A percentile compares a stretch with the other conserved stretches of the same genome.
Evolutionary conservation across 306 rosid genomes (phyloP).

Genomic region (Quercus gilva): DNA sequence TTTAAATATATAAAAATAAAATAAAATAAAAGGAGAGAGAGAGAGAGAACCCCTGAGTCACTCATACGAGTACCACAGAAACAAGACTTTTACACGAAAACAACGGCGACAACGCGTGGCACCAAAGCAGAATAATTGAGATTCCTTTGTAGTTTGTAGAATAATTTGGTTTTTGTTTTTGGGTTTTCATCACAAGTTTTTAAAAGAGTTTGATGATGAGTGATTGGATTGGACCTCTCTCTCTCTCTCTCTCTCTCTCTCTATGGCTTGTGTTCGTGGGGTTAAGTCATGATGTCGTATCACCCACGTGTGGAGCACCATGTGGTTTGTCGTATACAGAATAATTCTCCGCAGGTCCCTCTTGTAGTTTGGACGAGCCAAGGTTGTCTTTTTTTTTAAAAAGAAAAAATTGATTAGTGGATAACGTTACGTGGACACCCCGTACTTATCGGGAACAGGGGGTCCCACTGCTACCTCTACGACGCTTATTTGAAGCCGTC

Average conservation of each 20-base stretch:
- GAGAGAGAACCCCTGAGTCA: no score
- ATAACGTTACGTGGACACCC: constrained; percentile 25
- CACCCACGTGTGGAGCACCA: background rate
- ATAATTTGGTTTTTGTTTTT: no score
- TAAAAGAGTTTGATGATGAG: no score
- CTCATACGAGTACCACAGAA: background rate
- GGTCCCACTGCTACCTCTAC: background rate
- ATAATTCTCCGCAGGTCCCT: background rate
- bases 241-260: no score
- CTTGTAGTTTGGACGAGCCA: background rate
- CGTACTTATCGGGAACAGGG: background rate
- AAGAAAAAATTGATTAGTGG: background rate
- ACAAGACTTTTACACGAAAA: constrained; percentile 37
- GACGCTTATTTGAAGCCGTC: constrained; percentile 31
- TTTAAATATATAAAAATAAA: background rate
- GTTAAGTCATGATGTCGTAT: background rate
- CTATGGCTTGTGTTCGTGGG: background rate
- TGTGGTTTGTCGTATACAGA: constrained; percentile 14
- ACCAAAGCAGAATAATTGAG: constrained; percentile 18
- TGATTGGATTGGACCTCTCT: no score
- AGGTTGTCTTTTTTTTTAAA: background rate
- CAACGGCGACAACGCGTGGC: constrained; percentile 35
- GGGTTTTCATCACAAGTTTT: no score
- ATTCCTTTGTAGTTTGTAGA: background rate
- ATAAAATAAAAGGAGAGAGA: background rate